Evolutionary conservation across 768 basidiomycete genomes (phyloP).

Genomic region (Suillus bovinus): DNA sequence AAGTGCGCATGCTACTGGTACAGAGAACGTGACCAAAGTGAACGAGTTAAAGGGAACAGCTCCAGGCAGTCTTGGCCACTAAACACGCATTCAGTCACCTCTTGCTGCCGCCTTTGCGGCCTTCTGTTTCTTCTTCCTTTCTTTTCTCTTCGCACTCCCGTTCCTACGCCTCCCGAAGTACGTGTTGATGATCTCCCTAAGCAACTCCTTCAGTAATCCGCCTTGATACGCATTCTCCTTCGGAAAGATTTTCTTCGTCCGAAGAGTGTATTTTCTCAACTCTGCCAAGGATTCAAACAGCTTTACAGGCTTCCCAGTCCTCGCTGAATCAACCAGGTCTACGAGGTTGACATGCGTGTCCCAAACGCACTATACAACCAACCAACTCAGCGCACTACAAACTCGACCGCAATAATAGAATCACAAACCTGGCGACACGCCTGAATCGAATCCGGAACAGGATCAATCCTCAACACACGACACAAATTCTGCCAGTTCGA

Average conservation of each 20-base stretch:
- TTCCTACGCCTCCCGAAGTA: conserved; percentile 21
- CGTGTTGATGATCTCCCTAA: conserved; percentile 18
- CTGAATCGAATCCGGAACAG: conserved; percentile 1
- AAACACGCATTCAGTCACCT: background rate
- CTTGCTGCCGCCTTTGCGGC: conserved; percentile 2
- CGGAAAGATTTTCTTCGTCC: conserved; percentile 25
- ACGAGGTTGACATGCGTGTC: conserved; percentile 32
- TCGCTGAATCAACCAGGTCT: conserved; percentile 28
- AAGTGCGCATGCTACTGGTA: background rate
- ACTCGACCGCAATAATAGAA: background rate
- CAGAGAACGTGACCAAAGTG: background rate
- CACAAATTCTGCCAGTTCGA: conserved; percentile 12
- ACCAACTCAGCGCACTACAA: background rate
- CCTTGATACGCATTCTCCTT: conserved; percentile 28
- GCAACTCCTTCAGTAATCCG: conserved; percentile 30
- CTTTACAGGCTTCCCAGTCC: conserved; percentile 16
- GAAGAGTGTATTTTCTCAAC: conserved; percentile 25
- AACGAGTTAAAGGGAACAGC: background rate
- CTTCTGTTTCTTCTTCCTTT: conserved; percentile 17
- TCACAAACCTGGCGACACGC: conserved; percentile 2
- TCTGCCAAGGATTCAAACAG: conserved; percentile 22
- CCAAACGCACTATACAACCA: conserved; percentile 9
- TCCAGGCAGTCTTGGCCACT: background rate
- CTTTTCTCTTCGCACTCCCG: conserved; percentile 21
- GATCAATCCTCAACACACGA: background rate